A percentile compares a stretch with the other conserved stretches of the same genome.
Conservation (phyloP, 768 basidiomycete species). For the Auriscalpium microsporum region DNA sequence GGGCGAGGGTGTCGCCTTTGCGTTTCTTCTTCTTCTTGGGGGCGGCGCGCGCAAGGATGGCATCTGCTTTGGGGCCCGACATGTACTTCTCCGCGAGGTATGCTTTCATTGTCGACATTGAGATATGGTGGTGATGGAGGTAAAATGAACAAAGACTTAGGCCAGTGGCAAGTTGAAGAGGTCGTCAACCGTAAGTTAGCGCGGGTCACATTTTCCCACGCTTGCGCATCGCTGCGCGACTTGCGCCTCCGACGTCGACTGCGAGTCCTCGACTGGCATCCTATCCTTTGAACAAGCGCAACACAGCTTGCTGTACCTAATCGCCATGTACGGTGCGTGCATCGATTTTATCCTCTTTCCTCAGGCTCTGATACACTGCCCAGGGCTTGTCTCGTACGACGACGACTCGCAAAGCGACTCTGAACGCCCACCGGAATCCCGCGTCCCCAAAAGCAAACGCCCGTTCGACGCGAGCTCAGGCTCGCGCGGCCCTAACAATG, state of each 20-base stretch:
- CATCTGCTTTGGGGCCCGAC: slow-evolving; percentile 94
- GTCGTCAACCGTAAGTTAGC: too few species aligned
- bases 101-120: slow-evolving; percentile 45
- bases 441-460: neutral
- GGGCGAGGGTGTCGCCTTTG: slow-evolving; percentile 32
- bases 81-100: slow-evolving; percentile 92
- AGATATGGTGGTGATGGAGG: neutral
- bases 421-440: neutral
- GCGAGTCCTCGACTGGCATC: too few species aligned
- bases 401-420: slow-evolving; percentile 16
- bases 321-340: too few species aligned
- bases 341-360: neutral
- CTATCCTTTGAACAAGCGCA: too few species aligned
- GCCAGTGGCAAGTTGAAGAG: too few species aligned
- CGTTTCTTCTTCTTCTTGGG: slow-evolving; percentile 73
- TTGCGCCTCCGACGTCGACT: too few species aligned
- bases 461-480: neutral
- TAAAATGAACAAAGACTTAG: neutral
- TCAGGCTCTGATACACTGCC: neutral
- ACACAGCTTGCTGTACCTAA: too few species aligned
- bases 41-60: slow-evolving; percentile 66
- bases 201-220: too few species aligned
- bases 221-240: too few species aligned
- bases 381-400: slow-evolving; percentile 15
- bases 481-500: slow-evolving; percentile 6